Evolutionary conservation across 225 moss, liverwort and hornwort genomes (phyloP), one percentile per base, ranked within the genome.

Genomic region (Physcomitrium patens): DNA sequence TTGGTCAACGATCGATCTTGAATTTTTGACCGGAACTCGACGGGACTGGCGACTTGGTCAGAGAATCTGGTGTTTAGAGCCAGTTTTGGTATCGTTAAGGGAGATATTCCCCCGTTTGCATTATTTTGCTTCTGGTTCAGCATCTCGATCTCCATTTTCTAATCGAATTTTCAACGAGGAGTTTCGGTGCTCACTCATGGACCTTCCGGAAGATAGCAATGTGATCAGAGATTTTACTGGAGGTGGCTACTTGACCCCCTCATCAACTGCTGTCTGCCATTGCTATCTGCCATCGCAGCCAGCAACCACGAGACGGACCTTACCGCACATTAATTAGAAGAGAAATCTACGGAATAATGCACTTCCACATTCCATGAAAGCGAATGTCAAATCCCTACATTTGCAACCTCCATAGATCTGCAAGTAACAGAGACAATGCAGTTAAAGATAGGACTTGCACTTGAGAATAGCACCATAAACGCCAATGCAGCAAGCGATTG

Each of bases 241-340:
- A 3, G 77, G 77, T 7, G 80, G 83, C 57, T 78, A 76, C 76
- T 84, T 79, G 50, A 77, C 79, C 16, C 71, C 81, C 68, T 82
- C 84, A 11, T 81, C 79, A 76, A 77, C 79, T 24, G 55, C 41
- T 75, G 66, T 22, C 13, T 53, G 37, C 59, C 65, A 27, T 19
- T n/a, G 69, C 53, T 17, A 22, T 42, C 53, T 3, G 5, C 64
- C 59, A 27, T 19, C 20, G 67, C 53, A 19, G 24, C 26, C 53
- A 3, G 41, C 31, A 41, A 70, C 77, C 61, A 77, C 52, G 8
- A 13, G 5, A 48, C 37, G 7, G 72, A 55, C 46, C 68, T 46
- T 66, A 28, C 12, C 46, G 54, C 31, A 63, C 7, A 63, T 19
- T 7, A 67, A 12, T 20, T 17, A 47, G 5, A 16, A 13, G 0